A percentile compares a stretch with the other conserved stretches of the same genome.
phyloP scores from a whole-genome alignment of 1,284 basidiomycete species.

The Phellopilus nigrolimitatus region DNA sequence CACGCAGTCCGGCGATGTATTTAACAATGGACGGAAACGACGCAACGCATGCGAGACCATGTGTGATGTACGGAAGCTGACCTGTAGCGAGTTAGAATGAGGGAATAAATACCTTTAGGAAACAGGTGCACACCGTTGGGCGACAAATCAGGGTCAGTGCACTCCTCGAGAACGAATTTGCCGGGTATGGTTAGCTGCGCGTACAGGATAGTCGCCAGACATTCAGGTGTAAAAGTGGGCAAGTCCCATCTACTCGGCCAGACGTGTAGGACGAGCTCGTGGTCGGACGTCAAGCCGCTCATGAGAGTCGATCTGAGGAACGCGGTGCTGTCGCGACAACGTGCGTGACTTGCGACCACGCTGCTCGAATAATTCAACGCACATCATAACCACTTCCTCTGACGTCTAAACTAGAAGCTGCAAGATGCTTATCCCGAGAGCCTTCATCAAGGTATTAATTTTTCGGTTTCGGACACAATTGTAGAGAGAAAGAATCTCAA shows the following conservation, averaged over 20 bases:
- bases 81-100: slow-evolving; percentile 37
- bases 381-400: no score
- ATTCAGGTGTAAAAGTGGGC: slow-evolving; percentile 61
- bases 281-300: no score
- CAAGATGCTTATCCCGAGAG: no score
- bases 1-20: slow-evolving; percentile 45
- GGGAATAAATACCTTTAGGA: not conserved
- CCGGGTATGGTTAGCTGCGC: slow-evolving; percentile 64
- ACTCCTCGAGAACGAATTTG: slow-evolving; percentile 55
- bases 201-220: slow-evolving; percentile 58
- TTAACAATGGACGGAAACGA: slow-evolving; percentile 58
- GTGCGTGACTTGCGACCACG: no score
- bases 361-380: no score
- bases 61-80: slow-evolving; percentile 63
- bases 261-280: slow-evolving; percentile 43
- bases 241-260: slow-evolving; percentile 65
- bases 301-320: no score
- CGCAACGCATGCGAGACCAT: slow-evolving; percentile 47
- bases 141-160: slow-evolving; percentile 65
- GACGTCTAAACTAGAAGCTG: no score
- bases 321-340: no score
- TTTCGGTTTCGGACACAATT: no score
- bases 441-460: no score
- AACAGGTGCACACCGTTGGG: slow-evolving; percentile 56
- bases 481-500: no score